Evolutionary conservation across 192 early-diverging fungal genomes (phyloP).

Genomic region (Backusella australiensis): DNA sequence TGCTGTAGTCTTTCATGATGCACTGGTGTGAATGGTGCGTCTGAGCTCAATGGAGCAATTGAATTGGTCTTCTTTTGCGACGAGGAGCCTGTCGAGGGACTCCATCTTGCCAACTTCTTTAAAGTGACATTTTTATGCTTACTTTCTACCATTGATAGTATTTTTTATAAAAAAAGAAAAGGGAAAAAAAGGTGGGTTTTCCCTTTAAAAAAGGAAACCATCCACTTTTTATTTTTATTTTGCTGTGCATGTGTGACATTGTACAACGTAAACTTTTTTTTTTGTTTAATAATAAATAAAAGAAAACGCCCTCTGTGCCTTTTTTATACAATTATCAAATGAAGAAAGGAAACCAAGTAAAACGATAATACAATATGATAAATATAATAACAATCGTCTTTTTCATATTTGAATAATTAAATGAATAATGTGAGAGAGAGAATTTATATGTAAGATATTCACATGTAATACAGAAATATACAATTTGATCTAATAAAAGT

Average conservation of each 20-base stretch:
- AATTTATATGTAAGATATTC: too few species aligned
- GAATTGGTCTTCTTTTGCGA: background rate
- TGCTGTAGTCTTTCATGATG: constrained; percentile 30
- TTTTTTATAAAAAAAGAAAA: background rate
- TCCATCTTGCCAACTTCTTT: constrained; percentile 16
- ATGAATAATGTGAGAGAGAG: too few species aligned
- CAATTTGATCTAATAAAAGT: too few species aligned
- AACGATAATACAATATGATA: too few species aligned
- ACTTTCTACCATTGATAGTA: background rate
- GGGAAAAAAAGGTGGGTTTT: background rate
- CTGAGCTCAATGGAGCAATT: background rate
- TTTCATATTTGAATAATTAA: too few species aligned
- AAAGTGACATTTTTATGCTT: constrained; percentile 3
- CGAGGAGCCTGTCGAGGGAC: background rate
- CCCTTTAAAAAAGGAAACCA: background rate
- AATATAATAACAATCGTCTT: too few species aligned
- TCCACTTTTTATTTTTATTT: background rate
- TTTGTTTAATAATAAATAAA: background rate
- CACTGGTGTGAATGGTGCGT: constrained; percentile 19
- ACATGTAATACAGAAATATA: too few species aligned
- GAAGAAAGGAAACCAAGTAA: too few species aligned
- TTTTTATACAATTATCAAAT: too few species aligned
- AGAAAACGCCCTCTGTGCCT: background rate
- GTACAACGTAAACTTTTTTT: background rate
- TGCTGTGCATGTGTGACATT: background rate